These are phyloP conservation scores for Xylaria acuta DNA, from an alignment of 495 filamentous ascomycete genomes.

Conservation along the genomic window DNA sequence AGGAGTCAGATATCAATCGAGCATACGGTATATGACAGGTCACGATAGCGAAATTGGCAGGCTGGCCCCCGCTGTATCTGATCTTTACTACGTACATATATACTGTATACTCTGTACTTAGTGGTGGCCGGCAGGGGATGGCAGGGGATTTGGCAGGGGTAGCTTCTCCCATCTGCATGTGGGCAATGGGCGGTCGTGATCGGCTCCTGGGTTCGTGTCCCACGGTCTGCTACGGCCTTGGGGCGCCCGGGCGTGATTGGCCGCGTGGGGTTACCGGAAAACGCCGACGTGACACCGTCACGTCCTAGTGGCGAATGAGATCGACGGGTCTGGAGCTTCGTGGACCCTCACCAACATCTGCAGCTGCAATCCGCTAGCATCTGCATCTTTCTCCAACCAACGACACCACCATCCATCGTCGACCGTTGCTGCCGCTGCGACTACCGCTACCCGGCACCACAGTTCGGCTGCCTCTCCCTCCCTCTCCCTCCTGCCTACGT, in stretches of 20 bases:
- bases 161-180: slow-evolving; percentile 3
- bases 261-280: slow-evolving; percentile 20
- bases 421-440: not conserved
- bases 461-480: too few relatives aligned
- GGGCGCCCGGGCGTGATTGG: slow-evolving; percentile 4
- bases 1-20: slow-evolving; percentile 13
- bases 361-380: slow-evolving; percentile 15
- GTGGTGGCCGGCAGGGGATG: not conserved
- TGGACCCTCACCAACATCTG: slow-evolving; percentile 24
- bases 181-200: slow-evolving; percentile 5
- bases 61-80: too few relatives aligned
- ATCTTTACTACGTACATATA: not conserved
- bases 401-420: slow-evolving; percentile 1
- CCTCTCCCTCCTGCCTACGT: too few relatives aligned
- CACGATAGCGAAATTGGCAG: too few relatives aligned
- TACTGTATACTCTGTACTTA: not conserved
- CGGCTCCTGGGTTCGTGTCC: slow-evolving; percentile 21
- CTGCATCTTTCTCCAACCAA: slow-evolving; percentile 29
- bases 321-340: slow-evolving; percentile 3
- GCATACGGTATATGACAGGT: not conserved
- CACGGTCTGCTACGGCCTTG: not conserved
- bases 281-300: slow-evolving; percentile 21
- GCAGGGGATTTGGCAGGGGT: slow-evolving; percentile 9
- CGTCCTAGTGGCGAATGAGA: slow-evolving; percentile 18
- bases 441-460: slow-evolving; percentile 14